phyloP scores from a whole-genome alignment of 148 eudicot genomes.

The Rhododendron kiyosumense region DNA sequence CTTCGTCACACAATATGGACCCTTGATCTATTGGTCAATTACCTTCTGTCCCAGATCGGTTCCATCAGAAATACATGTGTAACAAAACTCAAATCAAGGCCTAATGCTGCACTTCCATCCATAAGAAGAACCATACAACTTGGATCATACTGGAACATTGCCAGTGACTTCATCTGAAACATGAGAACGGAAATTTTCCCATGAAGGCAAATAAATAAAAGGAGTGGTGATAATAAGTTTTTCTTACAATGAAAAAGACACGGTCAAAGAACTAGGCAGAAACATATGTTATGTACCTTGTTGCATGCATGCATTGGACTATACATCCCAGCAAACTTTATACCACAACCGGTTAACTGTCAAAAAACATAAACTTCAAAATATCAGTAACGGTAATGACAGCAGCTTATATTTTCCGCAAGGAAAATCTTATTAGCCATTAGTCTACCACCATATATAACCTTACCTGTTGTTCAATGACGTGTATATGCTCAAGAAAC shows the following conservation, averaged over 20 bases:
- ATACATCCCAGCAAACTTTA: conserved; percentile 71
- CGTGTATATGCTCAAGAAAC: conserved; percentile 96
- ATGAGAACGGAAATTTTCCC: conserved; percentile 5
- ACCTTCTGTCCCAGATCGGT: conserved; percentile 99
- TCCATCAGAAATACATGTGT: conserved; percentile 90
- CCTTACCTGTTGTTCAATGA: conserved; percentile 83
- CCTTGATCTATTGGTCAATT: conserved; percentile 7
- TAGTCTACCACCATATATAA: not conserved
- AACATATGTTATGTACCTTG: conserved; percentile 50
- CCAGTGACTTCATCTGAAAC: conserved; percentile 76
- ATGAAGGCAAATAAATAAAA: not conserved
- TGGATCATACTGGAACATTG: conserved; percentile 67
- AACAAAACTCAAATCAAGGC: conserved; percentile 98
- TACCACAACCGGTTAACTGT: conserved; percentile 73
- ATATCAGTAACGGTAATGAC: not conserved
- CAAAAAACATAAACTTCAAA: conserved; percentile 13
- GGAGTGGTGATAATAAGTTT: not conserved
- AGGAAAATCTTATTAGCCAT: not conserved
- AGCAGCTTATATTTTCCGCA: not conserved
- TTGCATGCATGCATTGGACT: conserved; percentile 64
- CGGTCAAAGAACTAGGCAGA: not conserved
- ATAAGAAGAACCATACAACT: conserved; percentile 84
- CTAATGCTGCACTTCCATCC: conserved; percentile 99
- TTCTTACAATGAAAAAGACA: not conserved
- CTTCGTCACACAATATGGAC: not conserved